Percentiles rank a stretch among this genome's conserved stretches.
Evolutionary conservation across 192 early-diverging fungal species (phyloP).

Genomic region (Chytriomyces sp.): DNA sequence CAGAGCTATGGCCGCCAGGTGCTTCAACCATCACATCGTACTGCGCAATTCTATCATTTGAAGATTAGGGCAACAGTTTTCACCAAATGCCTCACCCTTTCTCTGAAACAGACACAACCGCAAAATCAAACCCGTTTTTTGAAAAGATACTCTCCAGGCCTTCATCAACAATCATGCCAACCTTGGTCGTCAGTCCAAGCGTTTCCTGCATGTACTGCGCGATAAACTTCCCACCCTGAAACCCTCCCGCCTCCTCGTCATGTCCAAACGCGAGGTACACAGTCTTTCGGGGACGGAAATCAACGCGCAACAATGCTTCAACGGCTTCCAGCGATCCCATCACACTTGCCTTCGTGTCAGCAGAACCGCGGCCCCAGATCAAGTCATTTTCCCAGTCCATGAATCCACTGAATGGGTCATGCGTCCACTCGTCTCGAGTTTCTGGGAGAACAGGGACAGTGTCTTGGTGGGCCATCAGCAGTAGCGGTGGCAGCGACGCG

Average conservation of each 20-base stretch:
- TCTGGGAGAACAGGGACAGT: slow-evolving; percentile 32
- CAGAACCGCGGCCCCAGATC: slow-evolving; percentile 36
- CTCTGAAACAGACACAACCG: slow-evolving; percentile 30
- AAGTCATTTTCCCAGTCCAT: slow-evolving; percentile 18
- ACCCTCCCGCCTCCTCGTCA: slow-evolving; percentile 48
- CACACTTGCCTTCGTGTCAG: slow-evolving; percentile 25
- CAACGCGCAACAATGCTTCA: slow-evolving; percentile 30
- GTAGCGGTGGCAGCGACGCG: slow-evolving; percentile 2
- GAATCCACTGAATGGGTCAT: slow-evolving; percentile 32
- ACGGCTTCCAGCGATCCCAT: slow-evolving; percentile 30
- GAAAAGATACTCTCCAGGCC: slow-evolving; percentile 19
- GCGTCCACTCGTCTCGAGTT: slow-evolving; percentile 29
- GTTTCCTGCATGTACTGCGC: slow-evolving; percentile 6
- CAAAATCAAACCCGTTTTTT: slow-evolving; percentile 30
- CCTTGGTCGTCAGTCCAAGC: slow-evolving; percentile 10
- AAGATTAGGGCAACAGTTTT: not conserved
- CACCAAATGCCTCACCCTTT: slow-evolving; percentile 33
- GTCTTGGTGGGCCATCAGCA: slow-evolving; percentile 40
- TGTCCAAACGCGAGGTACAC: slow-evolving; percentile 44
- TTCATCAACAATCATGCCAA: slow-evolving; percentile 47
- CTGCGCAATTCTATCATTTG: slow-evolving; percentile 32
- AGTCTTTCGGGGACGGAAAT: slow-evolving; percentile 27
- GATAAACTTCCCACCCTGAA: not conserved
- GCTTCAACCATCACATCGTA: slow-evolving; percentile 27
- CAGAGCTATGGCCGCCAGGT: slow-evolving; percentile 43